Conservation (phyloP, 2,329 filamentous ascomycete genomes). For the Cercospora sp. region DNA sequence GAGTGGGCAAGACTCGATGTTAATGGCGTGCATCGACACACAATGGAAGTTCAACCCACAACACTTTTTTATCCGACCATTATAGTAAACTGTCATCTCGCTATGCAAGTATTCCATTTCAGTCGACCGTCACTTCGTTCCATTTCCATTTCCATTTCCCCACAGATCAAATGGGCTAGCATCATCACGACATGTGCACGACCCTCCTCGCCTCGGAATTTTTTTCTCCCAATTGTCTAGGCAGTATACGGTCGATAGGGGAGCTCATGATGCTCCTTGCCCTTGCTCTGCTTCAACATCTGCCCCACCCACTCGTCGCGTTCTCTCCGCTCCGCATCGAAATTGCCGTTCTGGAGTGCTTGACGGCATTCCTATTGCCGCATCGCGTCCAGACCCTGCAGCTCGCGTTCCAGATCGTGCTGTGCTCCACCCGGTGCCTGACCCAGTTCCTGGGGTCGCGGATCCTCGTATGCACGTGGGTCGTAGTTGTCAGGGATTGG, state of each 20-base stretch:
- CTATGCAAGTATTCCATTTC: conserved; percentile 1
- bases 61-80: not conserved
- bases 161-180: not conserved
- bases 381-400: conserved; percentile 51
- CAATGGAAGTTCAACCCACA: not conserved
- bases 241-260: not conserved
- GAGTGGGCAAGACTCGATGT: not conserved
- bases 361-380: conserved; percentile 21
- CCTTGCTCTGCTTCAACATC: not conserved
- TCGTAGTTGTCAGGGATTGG: conserved; percentile 64
- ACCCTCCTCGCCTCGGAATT: not conserved
- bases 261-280: not conserved
- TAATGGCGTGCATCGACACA: not conserved
- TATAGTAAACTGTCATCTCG: not conserved
- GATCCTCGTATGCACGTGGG: conserved; percentile 60
- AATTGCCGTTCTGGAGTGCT: not conserved
- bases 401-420: conserved; percentile 79
- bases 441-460: conserved; percentile 57
- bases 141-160: not conserved
- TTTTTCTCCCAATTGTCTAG: not conserved
- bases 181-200: not conserved
- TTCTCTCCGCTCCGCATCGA: not conserved
- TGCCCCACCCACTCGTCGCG: not conserved
- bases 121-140: not conserved
- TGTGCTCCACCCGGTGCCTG: conserved; percentile 46